Evolutionary conservation across 495 filamentous ascomycete genomes (phyloP), one percentile per base, ranked within the genome.

Genomic region (Terfezia boudieri): DNA sequence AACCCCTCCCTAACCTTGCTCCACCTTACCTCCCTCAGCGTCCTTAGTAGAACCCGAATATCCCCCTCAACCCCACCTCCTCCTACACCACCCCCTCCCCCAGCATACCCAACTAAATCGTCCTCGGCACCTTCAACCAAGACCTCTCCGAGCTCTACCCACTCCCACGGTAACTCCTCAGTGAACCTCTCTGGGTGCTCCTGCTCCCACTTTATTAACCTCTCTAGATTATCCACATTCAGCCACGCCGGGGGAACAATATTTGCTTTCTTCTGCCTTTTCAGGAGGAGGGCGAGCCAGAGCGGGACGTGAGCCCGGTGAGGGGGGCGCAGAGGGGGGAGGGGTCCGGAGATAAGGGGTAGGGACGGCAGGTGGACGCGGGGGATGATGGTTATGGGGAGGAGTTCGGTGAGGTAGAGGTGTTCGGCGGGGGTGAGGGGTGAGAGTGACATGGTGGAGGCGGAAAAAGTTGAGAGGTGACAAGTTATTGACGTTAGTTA

Each of bases 261-360:
- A 70, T 94, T 93, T 65, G 87, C 89, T 63, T 89, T 80, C 37
- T 82, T 78, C 71, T 98, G 92, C 57, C 86, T 84, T 69, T 98
- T 95, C 53, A 98, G 81, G 54, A 95, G 81, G 51, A 96, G 77
- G n/a, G 92, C 90, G 50, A 96, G 82, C 92, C 92, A 96, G 64
- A 96, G 79, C 12, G 90, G 90, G 48, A 96, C 67, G 35, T 80
- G 68, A 55, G 81, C 75, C 60, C 87, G 80, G 59, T 86, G 81
- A 0, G 90, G 88, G 9, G 90, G 90, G 35, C 74, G 74, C 50
- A 98, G 77, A 48, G 76, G 67, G 36, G 80, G 77, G 37, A 85
- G 79, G 57, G 78, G 74, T 49, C 90, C 89, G 55, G 80, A 78
- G 49, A 98, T 77, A 52, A 98, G 73, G 58, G 83, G 71, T 46